A percentile compares a stretch with the other conserved stretches of the same genome.
Evolutionary conservation across 805 yeast genomes (phyloP).

Genomic region (Tanozyma kutaoensis): DNA sequence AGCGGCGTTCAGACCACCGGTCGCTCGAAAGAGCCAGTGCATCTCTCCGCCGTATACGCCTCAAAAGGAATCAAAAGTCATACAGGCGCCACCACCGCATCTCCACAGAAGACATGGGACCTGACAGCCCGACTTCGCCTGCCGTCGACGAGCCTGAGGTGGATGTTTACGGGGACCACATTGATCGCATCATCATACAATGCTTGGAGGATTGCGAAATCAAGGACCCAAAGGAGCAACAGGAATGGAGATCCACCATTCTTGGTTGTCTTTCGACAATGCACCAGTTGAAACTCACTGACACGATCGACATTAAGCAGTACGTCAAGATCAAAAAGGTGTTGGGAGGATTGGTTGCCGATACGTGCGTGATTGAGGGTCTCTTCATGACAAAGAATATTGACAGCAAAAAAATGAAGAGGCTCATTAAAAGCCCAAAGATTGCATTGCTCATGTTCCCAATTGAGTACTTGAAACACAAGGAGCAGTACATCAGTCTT

Average conservation of each 20-base stretch:
- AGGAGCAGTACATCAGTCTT: slow-evolving; percentile 69
- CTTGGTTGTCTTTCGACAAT: slow-evolving; percentile 38
- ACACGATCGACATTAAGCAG: slow-evolving; percentile 74
- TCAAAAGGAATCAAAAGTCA: too few species aligned
- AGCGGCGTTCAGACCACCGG: slow-evolving; percentile 10
- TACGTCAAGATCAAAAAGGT: slow-evolving; percentile 80
- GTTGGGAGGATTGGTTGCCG: slow-evolving; percentile 55
- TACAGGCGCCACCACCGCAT: too few species aligned
- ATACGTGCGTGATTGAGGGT: slow-evolving; percentile 61
- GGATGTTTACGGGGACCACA: slow-evolving; percentile 22
- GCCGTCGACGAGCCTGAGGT: background rate
- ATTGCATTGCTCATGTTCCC: slow-evolving; percentile 83
- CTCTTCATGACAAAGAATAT: slow-evolving; percentile 72
- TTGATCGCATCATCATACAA: slow-evolving; percentile 42
- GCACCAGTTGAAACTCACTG: slow-evolving; percentile 51
- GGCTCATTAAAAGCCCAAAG: slow-evolving; percentile 48
- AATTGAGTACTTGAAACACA: slow-evolving; percentile 66
- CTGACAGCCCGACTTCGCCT: too few species aligned
- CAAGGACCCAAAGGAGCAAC: slow-evolving; percentile 15
- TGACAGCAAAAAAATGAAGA: slow-evolving; percentile 71
- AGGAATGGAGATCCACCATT: slow-evolving; percentile 49
- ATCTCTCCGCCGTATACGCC: slow-evolving; percentile 17
- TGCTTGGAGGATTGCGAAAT: slow-evolving; percentile 50
- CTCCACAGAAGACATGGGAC: too few species aligned
- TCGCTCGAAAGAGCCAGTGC: slow-evolving; percentile 57